Base-by-base conservation (phyloP, 371 early-diverging fungal genomes). In the Syncephalastrum sp. region DNA sequence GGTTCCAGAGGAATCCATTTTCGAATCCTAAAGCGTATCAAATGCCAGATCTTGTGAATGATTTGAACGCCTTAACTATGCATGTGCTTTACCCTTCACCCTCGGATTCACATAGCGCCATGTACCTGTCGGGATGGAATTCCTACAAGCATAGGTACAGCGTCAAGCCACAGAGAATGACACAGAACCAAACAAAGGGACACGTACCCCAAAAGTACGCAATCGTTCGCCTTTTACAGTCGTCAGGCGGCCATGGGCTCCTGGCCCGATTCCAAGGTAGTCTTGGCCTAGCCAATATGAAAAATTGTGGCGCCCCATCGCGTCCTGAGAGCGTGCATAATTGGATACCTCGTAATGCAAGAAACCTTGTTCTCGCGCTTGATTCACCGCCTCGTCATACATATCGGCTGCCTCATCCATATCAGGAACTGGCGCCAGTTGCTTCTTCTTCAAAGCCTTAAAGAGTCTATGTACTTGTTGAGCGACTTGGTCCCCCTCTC, bases 301-400 rank as follows among this genome's bases (percentile, higher is more conserved):
- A 62, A 68, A 81, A 61, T 95, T 95, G 64, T 95, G 95, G 29
- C 60, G 57, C 54, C 91, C 84, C 44, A 88, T 82, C 13, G 81
- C 75, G 0, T 33, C 46, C 5, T 53, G 45, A 17, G 59, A 55
- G 44, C 67, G 62, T 0, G 85, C 84, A 65, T 89, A 94, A 42
- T 82, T 92, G 7, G 93, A 92, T 1, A 95, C 93, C 61, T 95
- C 95, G 62, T 95, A 95, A 54, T 93, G 93, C 2, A 72, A 42
- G 64, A 86, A 88, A 0, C 89, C 90, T 48, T 67, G 65, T 5
- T 61, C 53, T 0, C 53, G 47, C 10, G 83, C 76, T 16, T 75
- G 58, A 60, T 75, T 47, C 12, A 85, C 69, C 2, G 90, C 83
- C 8, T 74, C 63, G 50, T 92, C 90, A 60, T 90, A 91, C 89